Percentiles rank a stretch among this genome's conserved stretches.
Evolutionary conservation across 2,329 filamentous ascomycete genomes (phyloP).

Genomic region (Pseudomassariella vexata): DNA sequence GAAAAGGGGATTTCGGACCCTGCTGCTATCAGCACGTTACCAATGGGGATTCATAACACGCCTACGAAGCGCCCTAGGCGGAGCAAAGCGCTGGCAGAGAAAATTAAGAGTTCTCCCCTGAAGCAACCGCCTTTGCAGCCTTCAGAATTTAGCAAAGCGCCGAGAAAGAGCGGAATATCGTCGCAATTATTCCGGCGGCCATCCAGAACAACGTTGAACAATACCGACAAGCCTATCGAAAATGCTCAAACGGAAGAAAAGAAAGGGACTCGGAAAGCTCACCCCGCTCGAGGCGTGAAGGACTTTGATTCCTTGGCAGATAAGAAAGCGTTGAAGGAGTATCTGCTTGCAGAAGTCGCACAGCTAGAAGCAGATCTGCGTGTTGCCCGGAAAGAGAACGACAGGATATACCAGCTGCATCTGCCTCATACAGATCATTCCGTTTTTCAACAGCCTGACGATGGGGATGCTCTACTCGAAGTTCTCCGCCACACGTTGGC

Average conservation of each 20-base stretch:
- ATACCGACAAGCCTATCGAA: constrained; percentile 7
- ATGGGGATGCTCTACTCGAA: constrained; percentile 33
- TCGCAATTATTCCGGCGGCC: neutral
- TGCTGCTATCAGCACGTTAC: constrained; percentile 44
- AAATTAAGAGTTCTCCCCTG: constrained; percentile 40
- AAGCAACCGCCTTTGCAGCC: constrained; percentile 35
- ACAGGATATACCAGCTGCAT: constrained; percentile 40
- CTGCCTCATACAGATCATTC: constrained; percentile 21
- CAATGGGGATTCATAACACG: constrained; percentile 54
- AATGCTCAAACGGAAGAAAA: constrained; percentile 3
- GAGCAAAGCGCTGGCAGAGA: constrained; percentile 30
- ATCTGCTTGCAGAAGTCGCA: constrained; percentile 49
- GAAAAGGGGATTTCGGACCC: constrained; percentile 44
- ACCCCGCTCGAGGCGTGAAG: constrained; percentile 35
- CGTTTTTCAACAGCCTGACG: constrained; percentile 19
- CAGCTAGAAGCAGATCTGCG: constrained; percentile 54
- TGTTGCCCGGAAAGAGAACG: constrained; percentile 51
- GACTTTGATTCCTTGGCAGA: constrained; percentile 35
- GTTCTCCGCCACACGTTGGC: constrained; percentile 38
- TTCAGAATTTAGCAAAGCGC: constrained; percentile 8
- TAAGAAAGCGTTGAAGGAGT: constrained; percentile 47
- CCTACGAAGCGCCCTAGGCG: constrained; percentile 45
- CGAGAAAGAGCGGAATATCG: no score
- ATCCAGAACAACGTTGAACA: neutral
- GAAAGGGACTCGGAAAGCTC: constrained; percentile 10